A percentile compares a stretch with the other conserved stretches of the same genome.
Evolutionary conservation across 192 early-diverging fungal species (phyloP).

Genomic region (Coemansia sp.): DNA sequence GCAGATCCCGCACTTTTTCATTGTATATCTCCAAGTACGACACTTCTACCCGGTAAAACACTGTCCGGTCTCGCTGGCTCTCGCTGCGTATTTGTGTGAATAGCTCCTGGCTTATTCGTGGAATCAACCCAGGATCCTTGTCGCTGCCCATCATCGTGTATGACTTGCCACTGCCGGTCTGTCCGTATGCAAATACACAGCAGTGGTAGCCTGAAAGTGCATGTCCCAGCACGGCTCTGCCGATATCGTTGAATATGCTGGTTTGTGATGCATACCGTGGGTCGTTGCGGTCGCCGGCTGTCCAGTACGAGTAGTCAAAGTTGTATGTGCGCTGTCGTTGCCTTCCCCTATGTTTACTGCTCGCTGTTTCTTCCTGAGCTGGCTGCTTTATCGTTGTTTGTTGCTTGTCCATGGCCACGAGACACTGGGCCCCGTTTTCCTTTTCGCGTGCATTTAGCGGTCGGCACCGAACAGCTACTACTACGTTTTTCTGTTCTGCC

Average conservation of each 20-base stretch:
- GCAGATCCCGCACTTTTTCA: conserved; percentile 76
- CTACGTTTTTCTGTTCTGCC: conserved; percentile 45
- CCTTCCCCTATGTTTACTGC: neutral
- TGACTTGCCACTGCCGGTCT: conserved; percentile 57
- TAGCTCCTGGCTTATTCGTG: conserved; percentile 75
- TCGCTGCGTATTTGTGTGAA: conserved; percentile 64
- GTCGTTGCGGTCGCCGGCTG: conserved; percentile 60
- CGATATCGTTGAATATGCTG: conserved; percentile 72
- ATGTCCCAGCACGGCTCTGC: conserved; percentile 75
- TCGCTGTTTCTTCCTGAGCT: conserved; percentile 31
- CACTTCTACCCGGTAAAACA: conserved; percentile 68
- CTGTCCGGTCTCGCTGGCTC: conserved; percentile 23
- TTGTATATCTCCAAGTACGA: conserved; percentile 94
- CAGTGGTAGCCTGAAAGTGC: conserved; percentile 88
- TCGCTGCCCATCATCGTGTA: conserved; percentile 67
- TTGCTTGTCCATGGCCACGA: conserved; percentile 71
- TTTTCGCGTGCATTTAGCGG: conserved; percentile 72
- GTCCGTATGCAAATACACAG: conserved; percentile 85
- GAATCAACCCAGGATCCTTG: conserved; percentile 80
- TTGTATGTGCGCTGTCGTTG: conserved; percentile 61
- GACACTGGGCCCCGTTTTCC: conserved; percentile 59
- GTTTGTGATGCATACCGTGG: conserved; percentile 70
- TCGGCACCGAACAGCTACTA: conserved; percentile 75
- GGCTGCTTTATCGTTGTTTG: conserved; percentile 72
- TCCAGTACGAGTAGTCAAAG: conserved; percentile 91